phyloP scores from a whole-genome alignment of 2,329 filamentous ascomycete species.

The Fusarium decemcellulare region DNA sequence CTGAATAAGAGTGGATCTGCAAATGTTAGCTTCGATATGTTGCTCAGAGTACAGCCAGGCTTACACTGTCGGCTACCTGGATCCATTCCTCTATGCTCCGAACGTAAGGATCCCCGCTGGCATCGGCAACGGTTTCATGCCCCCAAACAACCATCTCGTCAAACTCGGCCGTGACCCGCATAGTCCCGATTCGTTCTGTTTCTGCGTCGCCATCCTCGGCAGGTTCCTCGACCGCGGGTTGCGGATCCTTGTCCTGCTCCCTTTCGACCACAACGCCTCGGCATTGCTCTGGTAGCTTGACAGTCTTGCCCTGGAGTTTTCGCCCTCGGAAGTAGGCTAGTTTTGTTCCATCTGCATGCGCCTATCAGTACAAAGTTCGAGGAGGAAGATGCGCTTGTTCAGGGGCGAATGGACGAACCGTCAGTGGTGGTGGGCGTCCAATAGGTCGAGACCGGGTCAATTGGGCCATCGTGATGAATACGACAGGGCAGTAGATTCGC shows the following conservation, averaged over 20 bases:
- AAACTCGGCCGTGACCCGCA: slow-evolving; percentile 78
- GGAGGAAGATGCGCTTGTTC: not conserved
- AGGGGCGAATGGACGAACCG: slow-evolving; percentile 53
- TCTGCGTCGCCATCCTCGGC: slow-evolving; percentile 60
- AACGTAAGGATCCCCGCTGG: slow-evolving; percentile 76
- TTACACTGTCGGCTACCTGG: slow-evolving; percentile 76
- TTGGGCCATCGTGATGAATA: slow-evolving; percentile 82
- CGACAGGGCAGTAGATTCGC: slow-evolving; percentile 85
- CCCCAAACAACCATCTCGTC: slow-evolving; percentile 86
- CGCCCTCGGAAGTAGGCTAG: slow-evolving; percentile 84
- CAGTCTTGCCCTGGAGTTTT: slow-evolving; percentile 77
- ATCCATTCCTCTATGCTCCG: slow-evolving; percentile 88
- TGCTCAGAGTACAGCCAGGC: slow-evolving; percentile 33
- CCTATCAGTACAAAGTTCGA: slow-evolving; percentile 13
- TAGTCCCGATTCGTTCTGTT: slow-evolving; percentile 59
- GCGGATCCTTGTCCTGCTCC: slow-evolving; percentile 54
- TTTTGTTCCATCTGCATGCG: slow-evolving; percentile 61
- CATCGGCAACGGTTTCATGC: slow-evolving; percentile 78
- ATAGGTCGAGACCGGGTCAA: slow-evolving; percentile 74
- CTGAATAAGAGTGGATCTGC: slow-evolving; percentile 44
- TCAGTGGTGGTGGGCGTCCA: slow-evolving; percentile 74
- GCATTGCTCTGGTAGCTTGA: slow-evolving; percentile 81
- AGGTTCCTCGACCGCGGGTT: slow-evolving; percentile 55
- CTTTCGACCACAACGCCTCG: slow-evolving; percentile 70
- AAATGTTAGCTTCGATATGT: slow-evolving; percentile 14